Conservation (phyloP, 2,329 filamentous ascomycete genomes). For the Rhynchosporium graminicola region DNA sequence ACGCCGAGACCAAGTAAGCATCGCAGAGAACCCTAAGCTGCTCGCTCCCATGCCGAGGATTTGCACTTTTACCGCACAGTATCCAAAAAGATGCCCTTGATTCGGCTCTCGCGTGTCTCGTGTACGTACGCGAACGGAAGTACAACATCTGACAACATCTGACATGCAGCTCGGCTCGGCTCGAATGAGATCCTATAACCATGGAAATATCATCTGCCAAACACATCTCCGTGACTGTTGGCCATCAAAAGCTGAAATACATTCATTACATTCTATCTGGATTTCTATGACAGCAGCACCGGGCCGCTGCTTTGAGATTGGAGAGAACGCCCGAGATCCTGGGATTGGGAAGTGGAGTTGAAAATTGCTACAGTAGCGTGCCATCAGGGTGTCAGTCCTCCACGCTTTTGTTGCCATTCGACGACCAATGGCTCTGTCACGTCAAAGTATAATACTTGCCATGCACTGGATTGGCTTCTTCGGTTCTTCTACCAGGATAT, state of each 20-base stretch:
- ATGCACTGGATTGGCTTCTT: slow-evolving; percentile 11
- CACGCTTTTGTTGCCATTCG: neutral
- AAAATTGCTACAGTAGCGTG: slow-evolving; percentile 16
- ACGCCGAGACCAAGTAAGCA: slow-evolving; percentile 5
- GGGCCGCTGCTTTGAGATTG: neutral
- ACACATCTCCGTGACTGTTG: neutral
- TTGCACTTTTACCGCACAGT: neutral
- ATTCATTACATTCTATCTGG: neutral
- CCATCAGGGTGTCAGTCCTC: slow-evolving; percentile 24
- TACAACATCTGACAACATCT: neutral
- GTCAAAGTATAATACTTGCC: neutral
- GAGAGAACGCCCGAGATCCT: neutral
- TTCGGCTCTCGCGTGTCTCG: neutral
- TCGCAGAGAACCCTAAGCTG: neutral
- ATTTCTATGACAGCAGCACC: neutral
- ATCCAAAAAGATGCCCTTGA: neutral
- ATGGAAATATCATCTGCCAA: neutral
- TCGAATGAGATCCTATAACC: too few relatives aligned
- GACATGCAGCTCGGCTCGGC: neutral
- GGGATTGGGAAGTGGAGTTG: neutral
- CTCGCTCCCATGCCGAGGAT: neutral
- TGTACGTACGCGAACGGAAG: neutral
- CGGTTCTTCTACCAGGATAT: neutral
- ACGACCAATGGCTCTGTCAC: neutral
- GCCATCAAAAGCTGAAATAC: neutral